phyloP scores from a whole-genome alignment of 169 alveolate genomes.

The Perkinsus chesapeaki region DNA sequence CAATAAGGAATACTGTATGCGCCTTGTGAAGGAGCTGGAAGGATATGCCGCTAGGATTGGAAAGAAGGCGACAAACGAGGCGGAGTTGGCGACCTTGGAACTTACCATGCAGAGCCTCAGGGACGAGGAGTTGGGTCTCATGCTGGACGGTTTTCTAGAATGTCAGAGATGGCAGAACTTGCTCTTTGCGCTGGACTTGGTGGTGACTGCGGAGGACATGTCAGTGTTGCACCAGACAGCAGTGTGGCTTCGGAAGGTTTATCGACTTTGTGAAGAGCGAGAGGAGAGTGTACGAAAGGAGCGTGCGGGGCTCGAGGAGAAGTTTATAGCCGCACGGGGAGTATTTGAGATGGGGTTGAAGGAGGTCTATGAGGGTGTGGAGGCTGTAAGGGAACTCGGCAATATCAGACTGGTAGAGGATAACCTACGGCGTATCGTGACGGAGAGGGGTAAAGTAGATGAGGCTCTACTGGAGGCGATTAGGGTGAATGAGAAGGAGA shows the following conservation, averaged over 20 bases:
- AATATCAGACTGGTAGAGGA: neutral
- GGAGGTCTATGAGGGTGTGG: neutral
- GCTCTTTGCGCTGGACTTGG: neutral
- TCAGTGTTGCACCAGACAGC: neutral
- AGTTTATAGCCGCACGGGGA: neutral
- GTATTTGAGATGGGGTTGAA: slow-evolving; percentile 17
- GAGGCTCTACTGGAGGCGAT: neutral
- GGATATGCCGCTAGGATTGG: neutral
- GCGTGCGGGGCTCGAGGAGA: neutral
- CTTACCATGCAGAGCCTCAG: neutral
- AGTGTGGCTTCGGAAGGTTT: neutral
- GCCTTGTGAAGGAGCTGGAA: neutral
- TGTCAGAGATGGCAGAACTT: neutral
- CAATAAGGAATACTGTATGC: neutral
- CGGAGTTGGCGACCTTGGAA: neutral
- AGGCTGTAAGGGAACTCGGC: slow-evolving; percentile 5
- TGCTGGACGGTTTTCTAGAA: neutral
- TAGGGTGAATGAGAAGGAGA: neutral
- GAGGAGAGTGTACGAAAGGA: neutral
- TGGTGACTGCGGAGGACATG: neutral
- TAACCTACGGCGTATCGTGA: neutral
- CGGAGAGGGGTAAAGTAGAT: neutral
- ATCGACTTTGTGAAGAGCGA: neutral
- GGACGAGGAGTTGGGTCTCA: neutral
- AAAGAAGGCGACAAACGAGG: neutral